Evolutionary conservation across 2,329 filamentous ascomycete species (phyloP), one percentile per base, ranked within the genome.

Genomic region (Ascochyta fabae): DNA sequence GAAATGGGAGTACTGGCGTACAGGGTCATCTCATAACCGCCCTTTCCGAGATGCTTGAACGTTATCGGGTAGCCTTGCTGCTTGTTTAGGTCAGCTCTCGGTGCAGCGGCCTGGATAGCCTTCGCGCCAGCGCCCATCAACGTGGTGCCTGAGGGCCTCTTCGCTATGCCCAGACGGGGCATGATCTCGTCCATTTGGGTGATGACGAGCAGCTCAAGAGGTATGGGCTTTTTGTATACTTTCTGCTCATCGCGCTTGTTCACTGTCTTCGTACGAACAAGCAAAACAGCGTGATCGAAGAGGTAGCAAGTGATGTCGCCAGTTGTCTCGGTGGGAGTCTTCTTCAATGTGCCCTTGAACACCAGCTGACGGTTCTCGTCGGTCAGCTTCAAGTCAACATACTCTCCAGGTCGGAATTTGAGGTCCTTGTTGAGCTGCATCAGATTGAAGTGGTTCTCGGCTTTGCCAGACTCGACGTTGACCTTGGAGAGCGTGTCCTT

Each of bases 101-200:
- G 69, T 29, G 70, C 77, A 23, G 76, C 75, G 43, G 77, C 76
- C 36, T 82, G 78, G 60, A 86, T 87, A 19, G 83, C 73, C 42
- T 78, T 73, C 12, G 65, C 64, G 3, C 78, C 80, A 33, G 65
- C 64, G 8, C 78, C 80, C 60, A 74, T 75, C 68, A 98, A 81
- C 73, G 92, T 94, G 3, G 92, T 95, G 7, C 53, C 53, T 1
- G 94, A 96, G 13, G 93, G 88, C 47, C 95, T 85, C 79, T 96
- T 98, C 31, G 92, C 82, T 41, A 92, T 83, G 23, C 92, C 92
- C 44, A 88, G 77, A 60, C 86, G 88, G 3, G 93, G 93, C 38
- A 96, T 91, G 27, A 98, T 88, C 73, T 97, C 92, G 48, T 98
- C 94, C 94, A 99, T 98, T 73, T 98, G 94, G 48, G 90, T 88